Evolutionary conservation across 176 grass and related monocot genomes (phyloP).

Genomic region (Oryza glumipatula): DNA sequence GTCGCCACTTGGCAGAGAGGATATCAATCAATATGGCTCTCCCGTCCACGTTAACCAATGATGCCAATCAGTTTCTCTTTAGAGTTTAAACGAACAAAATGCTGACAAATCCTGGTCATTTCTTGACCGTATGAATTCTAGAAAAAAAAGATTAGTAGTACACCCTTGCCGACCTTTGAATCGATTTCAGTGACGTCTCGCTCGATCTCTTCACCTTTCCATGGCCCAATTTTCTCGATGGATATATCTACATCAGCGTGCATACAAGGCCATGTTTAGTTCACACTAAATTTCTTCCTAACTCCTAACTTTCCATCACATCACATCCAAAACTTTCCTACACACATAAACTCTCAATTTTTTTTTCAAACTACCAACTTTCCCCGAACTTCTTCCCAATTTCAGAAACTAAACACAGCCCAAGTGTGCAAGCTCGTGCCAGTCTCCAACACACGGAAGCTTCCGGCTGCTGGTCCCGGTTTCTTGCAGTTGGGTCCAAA

Average conservation of each 20-base stretch:
- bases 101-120: neutral
- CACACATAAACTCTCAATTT: no score
- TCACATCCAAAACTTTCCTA: no score
- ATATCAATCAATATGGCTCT: no score
- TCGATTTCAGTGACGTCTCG: neutral
- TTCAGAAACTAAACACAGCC: no score
- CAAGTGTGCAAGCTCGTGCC: neutral
- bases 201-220: neutral
- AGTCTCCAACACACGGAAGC: neutral
- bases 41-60: no score
- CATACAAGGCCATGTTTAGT: neutral
- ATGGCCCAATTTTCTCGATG: neutral
- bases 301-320: no score
- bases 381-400: no score
- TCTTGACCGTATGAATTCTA: neutral
- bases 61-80: neutral
- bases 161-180: neutral
- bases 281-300: no score
- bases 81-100: neutral
- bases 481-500: neutral
- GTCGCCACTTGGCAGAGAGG: no score
- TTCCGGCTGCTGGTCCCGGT: neutral
- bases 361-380: no score
- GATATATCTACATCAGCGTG: neutral
- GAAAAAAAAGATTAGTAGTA: neutral